Conservation (phyloP, 805 yeast species). For the Nakazawaea laoshanensis region DNA sequence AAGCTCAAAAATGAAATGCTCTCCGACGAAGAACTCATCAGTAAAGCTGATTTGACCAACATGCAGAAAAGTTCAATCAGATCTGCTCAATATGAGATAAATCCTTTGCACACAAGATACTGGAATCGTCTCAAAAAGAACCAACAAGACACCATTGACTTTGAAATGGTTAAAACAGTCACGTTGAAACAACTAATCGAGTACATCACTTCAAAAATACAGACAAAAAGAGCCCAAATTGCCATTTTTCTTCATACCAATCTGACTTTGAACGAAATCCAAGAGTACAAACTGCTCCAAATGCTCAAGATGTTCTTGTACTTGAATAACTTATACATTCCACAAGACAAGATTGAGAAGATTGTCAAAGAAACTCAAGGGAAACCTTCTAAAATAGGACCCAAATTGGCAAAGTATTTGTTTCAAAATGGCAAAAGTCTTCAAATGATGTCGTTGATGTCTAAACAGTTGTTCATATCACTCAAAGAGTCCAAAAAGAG, state of each 20-base stretch:
- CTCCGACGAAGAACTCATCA: too few relatives aligned
- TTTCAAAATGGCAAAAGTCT: conserved; percentile 31
- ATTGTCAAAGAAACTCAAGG: conserved; percentile 30
- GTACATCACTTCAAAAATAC: too few relatives aligned
- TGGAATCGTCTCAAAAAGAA: too few relatives aligned
- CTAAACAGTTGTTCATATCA: conserved; percentile 19
- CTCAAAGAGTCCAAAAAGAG: too few relatives aligned
- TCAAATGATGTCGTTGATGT: conserved; percentile 23
- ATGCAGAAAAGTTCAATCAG: too few relatives aligned
- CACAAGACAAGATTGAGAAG: conserved; percentile 26
- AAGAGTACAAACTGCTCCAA: conserved; percentile 18
- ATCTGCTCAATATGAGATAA: too few relatives aligned
- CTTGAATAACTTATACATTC: conserved; percentile 38
- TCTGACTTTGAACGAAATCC: conserved; percentile 18
- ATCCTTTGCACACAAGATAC: too few relatives aligned
- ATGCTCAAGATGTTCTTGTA: conserved; percentile 36
- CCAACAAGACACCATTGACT: too few relatives aligned
- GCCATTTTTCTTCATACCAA: conserved; percentile 33
- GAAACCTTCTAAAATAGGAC: conserved; percentile 26
- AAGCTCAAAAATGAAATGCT: too few relatives aligned
- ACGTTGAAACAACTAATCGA: too few relatives aligned
- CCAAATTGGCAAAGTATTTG: conserved; percentile 34
- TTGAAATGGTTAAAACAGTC: too few relatives aligned
- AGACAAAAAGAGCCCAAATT: conserved; percentile 29
- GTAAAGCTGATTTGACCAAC: too few relatives aligned